Evolutionary conservation across 257 asterid genomes (phyloP), one percentile per base, ranked within the genome.

Genomic region (Nicotiana otophora): DNA sequence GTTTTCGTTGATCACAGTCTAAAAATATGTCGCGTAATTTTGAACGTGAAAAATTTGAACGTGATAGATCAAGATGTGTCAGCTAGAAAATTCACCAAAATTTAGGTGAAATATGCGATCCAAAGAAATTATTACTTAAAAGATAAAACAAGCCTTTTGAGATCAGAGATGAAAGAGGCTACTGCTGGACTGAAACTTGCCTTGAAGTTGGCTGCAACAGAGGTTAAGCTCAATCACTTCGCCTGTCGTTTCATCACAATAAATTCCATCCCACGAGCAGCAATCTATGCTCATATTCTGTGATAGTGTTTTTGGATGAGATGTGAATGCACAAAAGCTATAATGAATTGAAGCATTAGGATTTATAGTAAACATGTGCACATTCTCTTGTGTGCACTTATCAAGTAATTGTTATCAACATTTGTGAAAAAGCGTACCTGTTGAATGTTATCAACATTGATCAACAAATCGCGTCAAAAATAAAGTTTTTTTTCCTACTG

Each of bases 1-100:
- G 78, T 63, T 5, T 31, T 82, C 30, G 51, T 66, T 57, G 63
- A 66, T 83, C 88, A 88, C 91, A 86, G 91, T 75, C 85, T 64
- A 80, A 88, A 87, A 33, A 33, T 16, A 36, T 57, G 23, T 81
- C 83, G 89, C 85, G 90, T 78, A 83, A 64, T 60, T 57, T 15
- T 70, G 5, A 33, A 30, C 1, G 7, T 10, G 82, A 81, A 74
- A 84, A 84, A 75, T 57, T 15, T 70, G 5, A 33, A 30, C 1
- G 7, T 10, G 82, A 81, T n/a, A 81, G 60, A 19, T 83, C 82
- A 36, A 86, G 87, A 39, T 81, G 62, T 1, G 82, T 39, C 10
- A 69, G 19, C 51, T 39, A 10, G 54, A 30, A 26, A 86, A 34
- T 11, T 10, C 42, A 0, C 81, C 81, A n/a, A 36, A 86, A 81